Base-by-base conservation (phyloP, 2,329 filamentous ascomycete genomes). In the Penicillium thymicola region DNA sequence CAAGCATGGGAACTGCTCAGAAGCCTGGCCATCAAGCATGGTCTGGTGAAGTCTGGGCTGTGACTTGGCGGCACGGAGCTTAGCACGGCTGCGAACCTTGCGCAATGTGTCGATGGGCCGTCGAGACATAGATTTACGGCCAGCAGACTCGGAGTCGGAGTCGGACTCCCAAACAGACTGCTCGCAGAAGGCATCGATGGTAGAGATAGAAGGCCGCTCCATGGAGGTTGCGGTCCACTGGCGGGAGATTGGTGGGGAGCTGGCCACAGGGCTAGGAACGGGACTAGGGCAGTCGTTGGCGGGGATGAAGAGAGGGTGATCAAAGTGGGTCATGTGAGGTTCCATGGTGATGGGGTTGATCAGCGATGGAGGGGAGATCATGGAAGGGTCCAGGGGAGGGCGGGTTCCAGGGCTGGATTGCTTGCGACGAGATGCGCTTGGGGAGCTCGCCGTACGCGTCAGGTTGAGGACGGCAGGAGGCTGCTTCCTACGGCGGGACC, bases 91-190 rank as follows among this genome's bases (percentile, higher is more conserved):
- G 42, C 73, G 73, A 8, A 75, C 72, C 56, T 75, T 75, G 43
- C 73, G 73, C 46, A 75, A 55, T 0, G 72, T 75, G 38, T 75
- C 73, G 10, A 75, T 75, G 1, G 72, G 72, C 13, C 68, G 71
- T 11, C 70, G 66, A 2, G 72, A 74, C 16, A 73, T 60, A 0
- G 72, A 73, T 55, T 69, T 73, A 36, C 68, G 70, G 18, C 67
- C 69, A 9, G 65, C 52, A 0, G 69, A 73, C 53, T 74, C 73
- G 6, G 59, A 67, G 18, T 75, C 73, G 0, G 73, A 75, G 45
- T 75, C 73, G 0, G 73, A 74, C 44, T 75, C 73, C 73, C 73
- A 75, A 0, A 75, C 71, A 0, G 73, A 75, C 18, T 74, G 73
- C 52, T 75, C 73, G 23, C 65, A 67, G 48, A 68, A 60, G 6